Evolutionary conservation across 192 early-diverging fungal species (phyloP), one percentile per base, ranked within the genome.

Genomic region (Coemansia sp.): DNA sequence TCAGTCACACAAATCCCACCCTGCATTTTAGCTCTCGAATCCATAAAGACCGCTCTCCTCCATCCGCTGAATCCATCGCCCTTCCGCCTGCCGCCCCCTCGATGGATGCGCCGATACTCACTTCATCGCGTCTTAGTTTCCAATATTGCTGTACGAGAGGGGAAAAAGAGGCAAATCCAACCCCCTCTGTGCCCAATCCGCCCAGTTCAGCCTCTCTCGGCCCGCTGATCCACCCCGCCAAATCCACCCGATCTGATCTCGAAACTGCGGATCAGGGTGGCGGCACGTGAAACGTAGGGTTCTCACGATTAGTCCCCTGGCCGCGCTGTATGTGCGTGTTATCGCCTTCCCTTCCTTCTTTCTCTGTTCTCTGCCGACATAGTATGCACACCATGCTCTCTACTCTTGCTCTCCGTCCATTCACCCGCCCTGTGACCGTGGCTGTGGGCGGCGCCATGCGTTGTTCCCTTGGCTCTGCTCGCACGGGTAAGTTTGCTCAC

Each of bases 311-410:
- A n/a, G n/a, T n/a, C n/a, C n/a, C n/a, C n/a, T n/a, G n/a, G n/a
- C n/a, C n/a, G n/a, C n/a, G n/a, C n/a, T n/a, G n/a, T n/a, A n/a
- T n/a, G n/a, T n/a, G n/a, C n/a, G n/a, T n/a, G n/a, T n/a, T n/a
- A n/a, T n/a, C n/a, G n/a, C n/a, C 11, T 20, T 16, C 21, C 12
- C 28, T 47, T 29, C 25, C 37, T 14, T 44, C 11, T 53, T 47
- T 25, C 22, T 3, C 47, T 49, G n/a, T 22, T 22, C 23, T 13
- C 34, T 20, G 9, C 41, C 13, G 13, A 37, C 25, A 48, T n/a
- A n/a, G n/a, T n/a, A 36, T 48, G 38, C 3, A 13, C 36, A 26
- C 47, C 38, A 65, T 67, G 64, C 22, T 59, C 39, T 51, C 56
- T 27, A 35, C 51, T 32, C 44, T 52, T 13, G 46, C 46, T 5